A percentile compares a stretch with the other conserved stretches of the same genome.
These are phyloP conservation scores for Corchorus capsularis DNA, from an alignment of 345 rosid species.

Conservation along the genomic window DNA sequence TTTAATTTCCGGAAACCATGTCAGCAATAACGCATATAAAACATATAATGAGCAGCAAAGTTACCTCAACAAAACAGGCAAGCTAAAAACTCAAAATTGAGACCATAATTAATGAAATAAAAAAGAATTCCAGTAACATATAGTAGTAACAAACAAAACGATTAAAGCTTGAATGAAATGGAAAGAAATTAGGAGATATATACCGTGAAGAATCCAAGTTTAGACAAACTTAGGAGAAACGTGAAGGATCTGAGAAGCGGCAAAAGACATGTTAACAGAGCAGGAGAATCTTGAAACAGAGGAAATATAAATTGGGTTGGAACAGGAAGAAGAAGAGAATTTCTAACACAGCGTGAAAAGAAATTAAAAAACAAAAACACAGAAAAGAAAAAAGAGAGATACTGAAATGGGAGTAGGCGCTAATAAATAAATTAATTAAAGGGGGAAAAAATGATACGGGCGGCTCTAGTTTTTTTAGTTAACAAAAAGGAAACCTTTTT, in stretches of 20 bases:
- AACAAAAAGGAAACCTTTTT: neutral
- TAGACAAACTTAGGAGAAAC: conserved; percentile 20
- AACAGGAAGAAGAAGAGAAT: neutral
- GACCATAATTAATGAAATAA: neutral
- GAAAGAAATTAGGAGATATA: neutral
- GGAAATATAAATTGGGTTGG: neutral
- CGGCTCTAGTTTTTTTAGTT: conserved; percentile 20
- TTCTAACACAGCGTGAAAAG: neutral
- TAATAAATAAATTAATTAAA: neutral
- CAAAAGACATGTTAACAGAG: conserved; percentile 21
- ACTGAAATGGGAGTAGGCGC: neutral
- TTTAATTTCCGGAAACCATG: neutral
- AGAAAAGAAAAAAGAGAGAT: conserved; percentile 4
- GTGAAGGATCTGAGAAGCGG: conserved; percentile 40
- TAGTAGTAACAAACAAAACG: neutral
- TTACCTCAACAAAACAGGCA: neutral
- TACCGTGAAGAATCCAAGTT: conserved; percentile 27
- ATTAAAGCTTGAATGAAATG: neutral
- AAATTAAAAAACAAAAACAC: neutral
- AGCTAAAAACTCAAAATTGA: neutral
- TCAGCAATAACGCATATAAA: neutral
- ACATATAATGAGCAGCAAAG: neutral
- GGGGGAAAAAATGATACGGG: conserved; percentile 12
- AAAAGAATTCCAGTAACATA: neutral
- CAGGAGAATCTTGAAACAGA: neutral